These are phyloP conservation scores for Phialophora macrospora DNA, from an alignment of 2,329 filamentous ascomycete genomes.

Conservation along the genomic window DNA sequence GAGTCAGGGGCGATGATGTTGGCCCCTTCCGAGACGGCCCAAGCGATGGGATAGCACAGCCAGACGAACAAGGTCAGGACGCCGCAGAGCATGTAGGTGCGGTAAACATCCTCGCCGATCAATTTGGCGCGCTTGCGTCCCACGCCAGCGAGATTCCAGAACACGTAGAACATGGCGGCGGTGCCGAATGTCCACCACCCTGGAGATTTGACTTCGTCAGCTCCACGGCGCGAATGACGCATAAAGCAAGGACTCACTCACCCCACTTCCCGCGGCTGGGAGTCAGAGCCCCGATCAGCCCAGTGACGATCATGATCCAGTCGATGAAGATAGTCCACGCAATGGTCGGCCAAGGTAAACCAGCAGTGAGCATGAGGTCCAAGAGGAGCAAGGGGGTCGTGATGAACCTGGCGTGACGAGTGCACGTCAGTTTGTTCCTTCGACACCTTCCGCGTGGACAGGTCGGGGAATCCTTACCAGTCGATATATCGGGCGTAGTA, in stretches of 20 bases:
- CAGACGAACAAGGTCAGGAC: slow-evolving; percentile 65
- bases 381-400: slow-evolving; percentile 68
- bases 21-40: slow-evolving; percentile 67
- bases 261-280: slow-evolving; percentile 62
- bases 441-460: not conserved
- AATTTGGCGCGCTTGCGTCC: slow-evolving; percentile 51
- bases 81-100: slow-evolving; percentile 61
- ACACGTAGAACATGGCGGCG: slow-evolving; percentile 21
- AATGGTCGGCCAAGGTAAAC: slow-evolving; percentile 68
- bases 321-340: slow-evolving; percentile 66
- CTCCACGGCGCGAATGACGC: not conserved
- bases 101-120: slow-evolving; percentile 59
- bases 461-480: slow-evolving; percentile 50
- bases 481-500: slow-evolving; percentile 70
- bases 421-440: slow-evolving; percentile 44
- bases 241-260: not conserved
- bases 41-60: slow-evolving; percentile 63
- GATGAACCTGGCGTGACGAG: slow-evolving; percentile 54
- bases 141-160: slow-evolving; percentile 13
- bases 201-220: slow-evolving; percentile 58
- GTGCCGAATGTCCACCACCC: slow-evolving; percentile 68
- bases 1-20: slow-evolving; percentile 67
- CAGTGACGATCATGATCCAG: slow-evolving; percentile 68
- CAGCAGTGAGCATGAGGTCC: slow-evolving; percentile 68
- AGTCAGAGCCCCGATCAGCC: slow-evolving; percentile 68